A percentile compares a stretch with the other conserved stretches of the same genome.
These are phyloP conservation scores for Fagopyrum tataricum DNA, from an alignment of 148 eudicot species.

Conservation along the genomic window DNA sequence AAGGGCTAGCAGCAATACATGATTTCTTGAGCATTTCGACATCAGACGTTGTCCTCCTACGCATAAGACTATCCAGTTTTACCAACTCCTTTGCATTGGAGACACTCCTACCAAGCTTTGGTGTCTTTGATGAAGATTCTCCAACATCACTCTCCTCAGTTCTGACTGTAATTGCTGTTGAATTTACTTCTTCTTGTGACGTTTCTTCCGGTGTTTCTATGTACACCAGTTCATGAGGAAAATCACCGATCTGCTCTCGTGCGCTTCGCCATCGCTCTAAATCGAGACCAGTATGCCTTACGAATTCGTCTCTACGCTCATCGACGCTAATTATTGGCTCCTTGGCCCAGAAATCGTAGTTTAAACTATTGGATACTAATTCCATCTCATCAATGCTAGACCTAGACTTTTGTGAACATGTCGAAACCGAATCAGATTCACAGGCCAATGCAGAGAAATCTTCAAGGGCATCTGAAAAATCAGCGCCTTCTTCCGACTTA, in stretches of 20 bases:
- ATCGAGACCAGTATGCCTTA: conserved; percentile 41
- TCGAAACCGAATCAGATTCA: neutral
- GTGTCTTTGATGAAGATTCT: neutral
- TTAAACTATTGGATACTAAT: conserved; percentile 17
- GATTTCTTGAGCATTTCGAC: neutral
- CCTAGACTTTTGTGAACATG: neutral
- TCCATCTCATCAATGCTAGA: neutral
- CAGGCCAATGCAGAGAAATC: neutral
- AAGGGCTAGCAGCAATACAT: neutral
- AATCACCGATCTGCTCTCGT: neutral
- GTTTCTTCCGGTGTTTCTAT: neutral
- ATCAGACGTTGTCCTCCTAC: neutral
- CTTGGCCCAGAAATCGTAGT: conserved; percentile 54
- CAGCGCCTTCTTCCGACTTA: neutral
- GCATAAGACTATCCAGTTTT: neutral
- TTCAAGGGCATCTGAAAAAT: conserved; percentile 3
- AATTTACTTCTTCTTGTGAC: too few species aligned
- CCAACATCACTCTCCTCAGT: neutral
- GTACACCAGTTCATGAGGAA: neutral
- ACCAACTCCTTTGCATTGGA: neutral
- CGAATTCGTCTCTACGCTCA: conserved; percentile 56
- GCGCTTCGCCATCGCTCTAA: conserved; percentile 18
- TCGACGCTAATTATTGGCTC: conserved; percentile 40
- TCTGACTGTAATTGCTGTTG: neutral
- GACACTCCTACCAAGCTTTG: neutral